Evolutionary conservation across 352 stramenopile genomes (phyloP), one percentile per base, ranked within the genome.

Genomic region (Globisporangium emineosum): DNA sequence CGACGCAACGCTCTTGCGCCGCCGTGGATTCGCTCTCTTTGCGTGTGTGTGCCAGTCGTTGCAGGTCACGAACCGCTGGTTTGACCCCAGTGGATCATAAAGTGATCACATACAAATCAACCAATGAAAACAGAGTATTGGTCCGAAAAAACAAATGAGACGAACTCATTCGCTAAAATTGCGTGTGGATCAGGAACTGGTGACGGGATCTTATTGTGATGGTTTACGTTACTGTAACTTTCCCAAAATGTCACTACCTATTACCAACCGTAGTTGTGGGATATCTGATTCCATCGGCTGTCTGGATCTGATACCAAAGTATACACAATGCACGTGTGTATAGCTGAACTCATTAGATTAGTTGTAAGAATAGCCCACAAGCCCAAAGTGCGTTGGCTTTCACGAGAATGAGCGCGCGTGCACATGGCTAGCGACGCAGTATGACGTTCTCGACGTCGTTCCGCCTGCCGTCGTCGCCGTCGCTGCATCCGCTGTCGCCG

Each of bases 371-470:
- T 32, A 32, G 29, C 2, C 29, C 47, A 54, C 32, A 47, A 47
- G 4, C 40, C 1, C 40, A n/a, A 19, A n/a, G 19, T 21, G 19
- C 21, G 42, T 21, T 19, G 25, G 42, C 15, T 23, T 49, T 23
- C 42, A 49, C 13, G 23, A 19, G 0, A 21, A 50, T 50, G 47
- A 53, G 4, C 45, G 45, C 4, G 10, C 4, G 33, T 5, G 37
- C 15, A 45, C 8, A 17, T 47, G 17, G 10, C 40, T 21, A 25
- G 4, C 19, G 21, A 47, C 32, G 9, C 21, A 32, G 32, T 29
- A 65, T 60, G 60, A 33, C 6, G 27, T 33, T 57, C 62, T 40
- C 54, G 17, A n/a, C 52, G 33, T 68, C 62, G 30, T 68, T 68
- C 25, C 62, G 55, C 17, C 30, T 68, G 43, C 62, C 62, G 30